Evolutionary conservation across 2,329 filamentous ascomycete species (phyloP), one percentile per base, ranked within the genome.

Genomic region (Xenoacremonium recifei): DNA sequence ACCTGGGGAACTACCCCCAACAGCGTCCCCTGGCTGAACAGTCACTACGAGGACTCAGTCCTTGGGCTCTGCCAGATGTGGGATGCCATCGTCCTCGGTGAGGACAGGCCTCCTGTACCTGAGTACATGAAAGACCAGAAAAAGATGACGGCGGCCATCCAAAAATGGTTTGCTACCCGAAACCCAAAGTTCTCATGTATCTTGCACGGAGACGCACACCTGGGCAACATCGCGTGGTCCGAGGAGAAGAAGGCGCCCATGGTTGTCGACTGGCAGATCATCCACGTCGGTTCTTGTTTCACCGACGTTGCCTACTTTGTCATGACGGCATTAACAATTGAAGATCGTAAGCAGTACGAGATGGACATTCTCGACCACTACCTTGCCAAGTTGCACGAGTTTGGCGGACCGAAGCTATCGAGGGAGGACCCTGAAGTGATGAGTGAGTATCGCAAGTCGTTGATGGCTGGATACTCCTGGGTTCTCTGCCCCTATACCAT

Each of bases 271-370:
- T 72, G 67, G 67, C 65, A 64, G 18, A 62, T 61, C 1, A 62
- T 64, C 25, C 66, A 71, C 48, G 65, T 69, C 25, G 67, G 61
- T 1, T 70, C 66, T 4, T 65, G 61, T 40, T 68, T 72, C 44
- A 69, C 72, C 41, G 70, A 72, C 38, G 50, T 72, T 3, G 62
- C 63, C 7, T 72, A 72, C 49, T 61, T 63, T 44, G 58, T 72
- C 51, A 65, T 64, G 2, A 58, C 62, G 3, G 61, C 63, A 49
- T 44, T 72, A 35, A 64, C 51, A 5, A 41, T 70, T 6, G 65
- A 67, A 43, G 64, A 70, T 38, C 64, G 69, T 12, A 59, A 68
- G n/a, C 53, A 53, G 9, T 60, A 68, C 25, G 68, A 72, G 52
- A 61, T 64, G 58, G 62, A 61, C 35, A 49, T 70, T 11, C 49